Evolutionary conservation across 352 stramenopile species (phyloP), one percentile per base, ranked within the genome.

Genomic region (Phytophthora ramorum): DNA sequence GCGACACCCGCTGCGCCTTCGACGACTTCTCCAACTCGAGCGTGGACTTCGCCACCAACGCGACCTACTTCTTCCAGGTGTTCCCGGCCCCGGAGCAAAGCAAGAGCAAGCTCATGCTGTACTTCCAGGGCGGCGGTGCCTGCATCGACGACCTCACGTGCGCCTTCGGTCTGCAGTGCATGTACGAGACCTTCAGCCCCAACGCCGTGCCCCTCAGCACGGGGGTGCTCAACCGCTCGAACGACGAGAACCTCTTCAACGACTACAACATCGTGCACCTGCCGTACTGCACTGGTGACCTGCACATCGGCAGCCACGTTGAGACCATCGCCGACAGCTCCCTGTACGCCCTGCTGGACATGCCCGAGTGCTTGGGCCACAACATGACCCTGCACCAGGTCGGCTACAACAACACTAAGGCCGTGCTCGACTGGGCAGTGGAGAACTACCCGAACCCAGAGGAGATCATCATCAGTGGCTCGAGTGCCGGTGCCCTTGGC

Each of bases 201-300:
- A 89, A 87, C 51, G 83, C 81, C 26, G 55, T 38, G 35, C 54
- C 81, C 10, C 37, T 80, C 22, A 90, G 78, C 68, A 67, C 69
- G 3, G 83, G 81, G 2, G 52, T 92, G n/a, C 67, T 92, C 34
- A 87, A 90, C 67, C 79, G 76, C 34, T 79, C 80, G 13, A 70
- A 88, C 59, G 62, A 79, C 20, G 41, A 83, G n/a, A 92, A 92
- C 63, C 49, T 83, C n/a, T 91, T 91, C 50, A 84, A 85, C 49
- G 79, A 89, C 68, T 92, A 80, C 71, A 90, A 89, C 69, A 90
- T 91, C 43, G 79, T 92, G 14, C 79, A 90, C 69, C 46, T 90
- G 40, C 81, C 81, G 7, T 92, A 92, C 68, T 92, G 83, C 71
- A 91, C 83, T 41, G 83, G 83, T 28, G 83, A 91, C 65, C 59